phyloP scores from a whole-genome alignment of 1,284 basidiomycete species.

The Ceratobasidium sp. region DNA sequence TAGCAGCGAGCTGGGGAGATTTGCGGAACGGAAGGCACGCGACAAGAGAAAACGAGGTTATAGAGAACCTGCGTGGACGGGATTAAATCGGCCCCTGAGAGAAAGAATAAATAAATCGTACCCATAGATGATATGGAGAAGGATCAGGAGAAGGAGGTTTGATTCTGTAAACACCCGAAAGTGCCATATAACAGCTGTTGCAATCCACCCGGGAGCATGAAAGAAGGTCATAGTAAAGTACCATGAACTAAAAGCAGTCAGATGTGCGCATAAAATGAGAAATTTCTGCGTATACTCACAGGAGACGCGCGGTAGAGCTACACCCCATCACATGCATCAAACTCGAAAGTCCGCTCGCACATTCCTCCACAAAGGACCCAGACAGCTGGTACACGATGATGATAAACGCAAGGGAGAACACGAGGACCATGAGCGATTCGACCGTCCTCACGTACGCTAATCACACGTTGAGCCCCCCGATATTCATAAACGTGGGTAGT shows the following conservation, averaged over 20 bases:
- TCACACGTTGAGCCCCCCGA: slow-evolving; percentile 28
- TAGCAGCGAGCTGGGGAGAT: slow-evolving; percentile 75
- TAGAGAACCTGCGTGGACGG: slow-evolving; percentile 47
- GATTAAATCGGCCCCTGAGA: background rate
- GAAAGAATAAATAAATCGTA: slow-evolving; percentile 43
- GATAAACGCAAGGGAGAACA: slow-evolving; percentile 58
- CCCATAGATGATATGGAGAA: slow-evolving; percentile 71
- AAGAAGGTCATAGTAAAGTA: slow-evolving; percentile 62
- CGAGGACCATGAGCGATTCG: slow-evolving; percentile 55
- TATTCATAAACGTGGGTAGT: slow-evolving; percentile 36
- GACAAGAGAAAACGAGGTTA: slow-evolving; percentile 75
- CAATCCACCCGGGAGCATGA: slow-evolving; percentile 71
- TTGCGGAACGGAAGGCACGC: slow-evolving; percentile 73
- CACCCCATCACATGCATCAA: slow-evolving; percentile 80
- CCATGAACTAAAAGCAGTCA: slow-evolving; percentile 62
- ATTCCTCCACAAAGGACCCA: slow-evolving; percentile 67
- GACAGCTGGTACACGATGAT: slow-evolving; percentile 77
- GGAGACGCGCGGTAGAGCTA: slow-evolving; percentile 66
- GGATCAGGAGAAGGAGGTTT: slow-evolving; percentile 66
- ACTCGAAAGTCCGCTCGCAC: slow-evolving; percentile 64
- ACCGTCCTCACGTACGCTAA: slow-evolving; percentile 1
- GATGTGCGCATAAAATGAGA: background rate
- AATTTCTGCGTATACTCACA: slow-evolving; percentile 53
- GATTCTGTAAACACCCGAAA: slow-evolving; percentile 68
- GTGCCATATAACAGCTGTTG: slow-evolving; percentile 69